A percentile compares a stretch with the other conserved stretches of the same genome.
Conservation (phyloP, 106 monocot species). For the Iris macrosiphon region DNA sequence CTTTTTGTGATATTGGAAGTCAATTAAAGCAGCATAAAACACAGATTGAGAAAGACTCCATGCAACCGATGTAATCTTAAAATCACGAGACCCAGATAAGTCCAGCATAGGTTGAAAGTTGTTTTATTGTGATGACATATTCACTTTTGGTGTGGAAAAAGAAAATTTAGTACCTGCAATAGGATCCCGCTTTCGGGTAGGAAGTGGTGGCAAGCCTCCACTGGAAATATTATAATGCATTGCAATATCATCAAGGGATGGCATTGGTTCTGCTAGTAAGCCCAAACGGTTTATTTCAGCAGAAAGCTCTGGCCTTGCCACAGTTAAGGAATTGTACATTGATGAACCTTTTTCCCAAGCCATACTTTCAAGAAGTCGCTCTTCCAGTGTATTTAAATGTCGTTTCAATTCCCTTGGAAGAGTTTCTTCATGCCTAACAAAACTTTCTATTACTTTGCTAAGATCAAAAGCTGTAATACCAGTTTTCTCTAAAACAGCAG, state of each 20-base stretch:
- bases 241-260: conserved; percentile 84
- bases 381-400: conserved; percentile 88
- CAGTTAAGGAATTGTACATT: conserved; percentile 88
- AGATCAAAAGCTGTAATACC: conserved; percentile 97
- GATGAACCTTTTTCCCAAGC: conserved; percentile 97
- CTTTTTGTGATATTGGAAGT: too few relatives aligned
- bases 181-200: conserved; percentile 44
- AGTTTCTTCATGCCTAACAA: conserved; percentile 91
- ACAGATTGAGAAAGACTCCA: too few relatives aligned
- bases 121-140: too few relatives aligned
- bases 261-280: conserved; percentile 83
- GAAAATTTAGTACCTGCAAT: conserved; percentile 36
- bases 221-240: conserved; percentile 43
- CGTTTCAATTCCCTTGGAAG: conserved; percentile 93
- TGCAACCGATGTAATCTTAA: too few relatives aligned
- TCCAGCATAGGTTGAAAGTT: too few relatives aligned
- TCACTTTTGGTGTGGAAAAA: too few relatives aligned
- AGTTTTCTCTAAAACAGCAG: conserved; percentile 79
- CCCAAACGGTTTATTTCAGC: conserved; percentile 63
- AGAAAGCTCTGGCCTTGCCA: conserved; percentile 73
- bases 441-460: conserved; percentile 93
- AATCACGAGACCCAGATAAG: too few relatives aligned
- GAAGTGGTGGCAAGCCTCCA: conserved; percentile 52
- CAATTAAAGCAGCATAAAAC: too few relatives aligned
- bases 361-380: conserved; percentile 83